Evolutionary conservation across 2,329 filamentous ascomycete genomes (phyloP).

Genomic region (Aspergillus thermomutatus): DNA sequence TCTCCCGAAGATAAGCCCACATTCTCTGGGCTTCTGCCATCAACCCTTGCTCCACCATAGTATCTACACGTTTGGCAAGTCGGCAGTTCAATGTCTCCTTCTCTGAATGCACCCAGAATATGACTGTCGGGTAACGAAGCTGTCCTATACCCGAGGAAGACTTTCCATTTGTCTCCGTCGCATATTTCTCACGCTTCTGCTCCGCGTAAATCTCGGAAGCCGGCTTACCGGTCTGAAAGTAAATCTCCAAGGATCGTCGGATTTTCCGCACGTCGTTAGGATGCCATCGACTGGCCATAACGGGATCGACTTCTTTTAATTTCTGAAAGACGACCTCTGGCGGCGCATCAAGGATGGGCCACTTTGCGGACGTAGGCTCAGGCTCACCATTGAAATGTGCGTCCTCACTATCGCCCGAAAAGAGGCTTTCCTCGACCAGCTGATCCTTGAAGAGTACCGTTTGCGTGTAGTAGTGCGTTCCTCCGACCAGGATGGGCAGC

Average conservation of each 20-base stretch:
- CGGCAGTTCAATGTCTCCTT: slow-evolving; percentile 64
- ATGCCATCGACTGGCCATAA: slow-evolving; percentile 90
- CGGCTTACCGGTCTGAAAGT: slow-evolving; percentile 71
- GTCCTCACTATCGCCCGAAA: slow-evolving; percentile 22
- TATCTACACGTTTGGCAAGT: slow-evolving; percentile 73
- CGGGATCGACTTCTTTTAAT: slow-evolving; percentile 76
- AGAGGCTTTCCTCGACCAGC: slow-evolving; percentile 47
- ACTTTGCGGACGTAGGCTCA: slow-evolving; percentile 41
- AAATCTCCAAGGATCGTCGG: slow-evolving; percentile 84
- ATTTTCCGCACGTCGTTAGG: slow-evolving; percentile 92
- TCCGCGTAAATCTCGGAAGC: slow-evolving; percentile 86
- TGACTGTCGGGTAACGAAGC: slow-evolving; percentile 57
- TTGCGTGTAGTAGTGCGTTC: slow-evolving; percentile 94
- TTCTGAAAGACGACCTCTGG: slow-evolving; percentile 70
- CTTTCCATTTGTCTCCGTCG: slow-evolving; percentile 20
- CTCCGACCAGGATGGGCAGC: slow-evolving; percentile 86
- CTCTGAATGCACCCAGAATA: slow-evolving; percentile 86
- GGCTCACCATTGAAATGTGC: slow-evolving; percentile 17
- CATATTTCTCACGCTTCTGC: slow-evolving; percentile 51
- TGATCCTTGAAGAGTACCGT: slow-evolving; percentile 77
- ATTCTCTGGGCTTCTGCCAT: slow-evolving; percentile 60
- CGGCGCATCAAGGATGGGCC: slow-evolving; percentile 68
- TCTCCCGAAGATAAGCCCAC: slow-evolving; percentile 44
- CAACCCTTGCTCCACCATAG: slow-evolving; percentile 70
- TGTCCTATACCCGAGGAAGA: slow-evolving; percentile 17